Base-by-base conservation (phyloP, 1,284 basidiomycete species). In the Somion occarium region DNA sequence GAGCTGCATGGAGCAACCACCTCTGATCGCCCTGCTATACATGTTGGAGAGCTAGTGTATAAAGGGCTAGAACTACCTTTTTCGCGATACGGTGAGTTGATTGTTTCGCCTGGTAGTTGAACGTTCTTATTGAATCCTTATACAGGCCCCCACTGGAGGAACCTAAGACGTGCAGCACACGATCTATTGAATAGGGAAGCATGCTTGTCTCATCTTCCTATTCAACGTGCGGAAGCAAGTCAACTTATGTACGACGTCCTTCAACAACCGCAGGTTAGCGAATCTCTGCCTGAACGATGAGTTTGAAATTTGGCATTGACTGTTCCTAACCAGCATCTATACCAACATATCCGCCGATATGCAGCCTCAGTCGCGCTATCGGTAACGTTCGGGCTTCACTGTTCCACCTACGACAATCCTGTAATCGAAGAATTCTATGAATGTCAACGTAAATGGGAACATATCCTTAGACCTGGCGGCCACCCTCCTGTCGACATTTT, bases 401-500 rank as follows among this genome's bases (percentile, higher is more conserved):
- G 58, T 20, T 63, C 67, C 1, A 58, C 59, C 38, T 63, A 59
- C 48, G 54, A 59, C 19, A 60, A 59, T 15, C 30, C 30, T 15
- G 15, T 15, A 7, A 34, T 34, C 7, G 30, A 7, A 7, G 30
- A 34, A 15, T 45, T 34, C 15, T 34, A 7, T 34, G 30, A 34
- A 34, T 55, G 54, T 23, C 54, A 62, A 24, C 57, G 64, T 27
- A 54, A 59, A 15, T 67, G 61, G 59, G 61, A 62, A 42, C 44
- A 56, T 24, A 51, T 63, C 11, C 54, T 67, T 34, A 63, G 49
- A 41, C 64, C 66, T 11, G 68, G 68, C 41, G 56, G 62, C 24
- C 60, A 63, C 22, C 66, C 71, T 11, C 68, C 69, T 15, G 50
- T 71, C 12, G 68, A 70, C 46, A 49, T 69, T 5, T 50, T 71